Conservation (phyloP, 768 basidiomycete species). For the Botryobasidium botryosum region DNA sequence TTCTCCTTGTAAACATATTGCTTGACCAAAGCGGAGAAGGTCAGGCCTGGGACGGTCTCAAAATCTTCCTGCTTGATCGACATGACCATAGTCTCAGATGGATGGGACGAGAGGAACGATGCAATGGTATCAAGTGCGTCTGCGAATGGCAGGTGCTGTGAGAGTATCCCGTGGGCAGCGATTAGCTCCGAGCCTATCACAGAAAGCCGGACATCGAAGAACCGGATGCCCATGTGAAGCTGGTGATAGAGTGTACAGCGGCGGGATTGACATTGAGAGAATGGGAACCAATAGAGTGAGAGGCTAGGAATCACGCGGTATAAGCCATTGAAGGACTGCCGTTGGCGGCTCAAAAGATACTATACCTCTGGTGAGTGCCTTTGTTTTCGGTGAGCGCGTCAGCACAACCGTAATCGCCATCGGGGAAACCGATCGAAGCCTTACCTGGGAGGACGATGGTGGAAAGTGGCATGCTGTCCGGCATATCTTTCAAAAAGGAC, state of each 20-base stretch:
- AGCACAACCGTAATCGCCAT: conserved; percentile 12
- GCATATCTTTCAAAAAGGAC: conserved; percentile 42
- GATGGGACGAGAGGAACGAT: conserved; percentile 41
- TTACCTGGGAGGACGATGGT: conserved; percentile 63
- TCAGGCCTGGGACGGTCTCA: conserved; percentile 23
- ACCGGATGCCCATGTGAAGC: conserved; percentile 47
- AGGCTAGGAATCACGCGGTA: conserved; percentile 28
- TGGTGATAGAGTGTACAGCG: conserved; percentile 47
- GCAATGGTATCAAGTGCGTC: conserved; percentile 44
- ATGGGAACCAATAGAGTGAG: conserved; percentile 72
- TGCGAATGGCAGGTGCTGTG: conserved; percentile 50
- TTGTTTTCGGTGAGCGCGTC: conserved; percentile 21
- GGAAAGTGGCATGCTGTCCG: conserved; percentile 50
- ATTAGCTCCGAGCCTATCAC: conserved; percentile 7
- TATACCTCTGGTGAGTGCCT: conserved; percentile 49
- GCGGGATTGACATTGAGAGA: conserved; percentile 71
- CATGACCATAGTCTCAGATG: conserved; percentile 61
- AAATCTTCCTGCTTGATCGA: conserved; percentile 83
- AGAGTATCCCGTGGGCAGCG: conserved; percentile 66
- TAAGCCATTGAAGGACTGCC: background rate
- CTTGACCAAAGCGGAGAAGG: conserved; percentile 50
- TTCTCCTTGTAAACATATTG: conserved; percentile 38
- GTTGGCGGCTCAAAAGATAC: conserved; percentile 8
- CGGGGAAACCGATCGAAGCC: conserved; percentile 15
- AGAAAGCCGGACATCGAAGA: conserved; percentile 10